Percentiles rank a stretch among this genome's conserved stretches.
These are phyloP conservation scores for Pichia cabralensis DNA, from an alignment of 805 yeast species.

Conservation along the genomic window DNA sequence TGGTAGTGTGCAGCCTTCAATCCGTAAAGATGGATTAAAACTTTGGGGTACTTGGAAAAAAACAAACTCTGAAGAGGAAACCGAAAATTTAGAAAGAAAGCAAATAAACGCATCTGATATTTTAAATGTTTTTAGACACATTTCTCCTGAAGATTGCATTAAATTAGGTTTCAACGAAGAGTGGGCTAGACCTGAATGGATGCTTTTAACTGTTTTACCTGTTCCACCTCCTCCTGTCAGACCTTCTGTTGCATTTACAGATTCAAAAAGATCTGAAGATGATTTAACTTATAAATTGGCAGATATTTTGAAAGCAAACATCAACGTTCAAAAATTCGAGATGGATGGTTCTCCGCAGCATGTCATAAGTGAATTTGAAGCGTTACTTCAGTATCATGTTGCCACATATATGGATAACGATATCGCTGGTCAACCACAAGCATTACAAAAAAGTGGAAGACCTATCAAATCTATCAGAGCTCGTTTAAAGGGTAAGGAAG, in stretches of 20 bases:
- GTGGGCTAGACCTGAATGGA: conserved; percentile 98
- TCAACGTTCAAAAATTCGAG: conserved; percentile 92
- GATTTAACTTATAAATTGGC: conserved; percentile 96
- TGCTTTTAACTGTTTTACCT: conserved; percentile 92
- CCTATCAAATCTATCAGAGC: conserved; percentile 98
- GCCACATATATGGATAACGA: conserved; percentile 99
- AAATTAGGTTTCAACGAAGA: conserved; percentile 88
- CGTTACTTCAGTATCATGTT: conserved; percentile 90
- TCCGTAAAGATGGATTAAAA: conserved; percentile 92
- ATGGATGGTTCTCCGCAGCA: conserved; percentile 99
- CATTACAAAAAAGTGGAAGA: conserved; percentile 96
- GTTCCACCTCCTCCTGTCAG: conserved; percentile 99
- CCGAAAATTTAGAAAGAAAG: conserved; percentile 86
- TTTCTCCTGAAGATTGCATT: conserved; percentile 70
- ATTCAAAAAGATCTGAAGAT: conserved; percentile 98
- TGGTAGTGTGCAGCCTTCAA: conserved; percentile 93
- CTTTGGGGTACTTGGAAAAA: conserved; percentile 98
- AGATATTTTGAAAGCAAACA: conserved; percentile 92
- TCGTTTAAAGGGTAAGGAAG: conserved; percentile 99
- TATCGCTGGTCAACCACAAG: conserved; percentile 99
- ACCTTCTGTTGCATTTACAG: conserved; percentile 96
- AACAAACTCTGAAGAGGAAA: conserved; percentile 65
- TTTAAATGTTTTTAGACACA: conserved; percentile 84
- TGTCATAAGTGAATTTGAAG: conserved; percentile 92
- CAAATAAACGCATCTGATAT: conserved; percentile 83